phyloP scores from a whole-genome alignment of 768 basidiomycete genomes.

The Pholiota molesta region DNA sequence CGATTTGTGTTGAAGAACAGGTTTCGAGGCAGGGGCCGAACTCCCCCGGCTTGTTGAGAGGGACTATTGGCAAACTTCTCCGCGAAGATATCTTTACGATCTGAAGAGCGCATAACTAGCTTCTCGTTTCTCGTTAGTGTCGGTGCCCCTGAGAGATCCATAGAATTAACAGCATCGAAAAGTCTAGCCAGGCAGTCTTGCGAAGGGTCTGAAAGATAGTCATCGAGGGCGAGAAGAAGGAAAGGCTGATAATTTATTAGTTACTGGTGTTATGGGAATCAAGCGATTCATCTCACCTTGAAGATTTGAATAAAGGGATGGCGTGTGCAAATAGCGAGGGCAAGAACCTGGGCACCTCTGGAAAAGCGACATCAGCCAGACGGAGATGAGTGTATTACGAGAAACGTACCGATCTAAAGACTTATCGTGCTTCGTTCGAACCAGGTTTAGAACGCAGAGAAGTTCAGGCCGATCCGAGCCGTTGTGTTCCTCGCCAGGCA shows the following conservation, averaged over 20 bases:
- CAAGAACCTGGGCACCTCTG: constrained; percentile 94
- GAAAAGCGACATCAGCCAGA: constrained; percentile 1
- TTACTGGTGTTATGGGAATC: not conserved
- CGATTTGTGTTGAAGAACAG: constrained; percentile 43
- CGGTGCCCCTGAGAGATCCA: constrained; percentile 84
- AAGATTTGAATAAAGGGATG: constrained; percentile 96
- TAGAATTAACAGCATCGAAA: constrained; percentile 92
- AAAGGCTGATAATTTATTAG: constrained; percentile 62
- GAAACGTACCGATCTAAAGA: constrained; percentile 64
- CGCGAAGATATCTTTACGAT: constrained; percentile 89
- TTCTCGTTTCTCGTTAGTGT: constrained; percentile 81
- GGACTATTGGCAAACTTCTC: constrained; percentile 69
- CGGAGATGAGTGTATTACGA: not conserved
- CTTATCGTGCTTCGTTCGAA: constrained; percentile 91
- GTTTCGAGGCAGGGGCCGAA: constrained; percentile 27
- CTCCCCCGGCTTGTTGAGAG: constrained; percentile 30
- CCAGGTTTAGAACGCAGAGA: constrained; percentile 88
- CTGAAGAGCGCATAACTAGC: constrained; percentile 85
- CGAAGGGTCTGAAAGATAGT: constrained; percentile 89
- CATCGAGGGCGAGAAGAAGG: constrained; percentile 90
- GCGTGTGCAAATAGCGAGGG: constrained; percentile 90
- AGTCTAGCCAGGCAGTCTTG: constrained; percentile 88
- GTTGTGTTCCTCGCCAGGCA: constrained; percentile 38
- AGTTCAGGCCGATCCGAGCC: constrained; percentile 50
- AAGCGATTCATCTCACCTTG: constrained; percentile 58